Conservation (phyloP, 2,329 filamentous ascomycete genomes). For the Amesomyces nigricolor region DNA sequence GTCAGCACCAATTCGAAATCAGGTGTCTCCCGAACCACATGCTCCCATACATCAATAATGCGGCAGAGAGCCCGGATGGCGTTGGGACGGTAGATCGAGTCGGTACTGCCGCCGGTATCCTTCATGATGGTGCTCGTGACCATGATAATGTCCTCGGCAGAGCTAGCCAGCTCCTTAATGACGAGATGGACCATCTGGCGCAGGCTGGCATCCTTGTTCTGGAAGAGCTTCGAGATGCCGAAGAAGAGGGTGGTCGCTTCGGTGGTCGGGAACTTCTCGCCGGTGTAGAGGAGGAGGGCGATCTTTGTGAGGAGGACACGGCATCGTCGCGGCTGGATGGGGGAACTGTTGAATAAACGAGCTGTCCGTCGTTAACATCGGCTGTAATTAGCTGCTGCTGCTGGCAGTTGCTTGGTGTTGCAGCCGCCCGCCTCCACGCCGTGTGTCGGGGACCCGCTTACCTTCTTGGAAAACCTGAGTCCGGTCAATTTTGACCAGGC, state of each 20-base stretch:
- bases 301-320: conserved; percentile 97
- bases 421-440: neutral
- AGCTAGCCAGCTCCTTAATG: conserved; percentile 93
- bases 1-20: conserved; percentile 17
- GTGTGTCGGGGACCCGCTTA: conserved; percentile 38
- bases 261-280: conserved; percentile 93
- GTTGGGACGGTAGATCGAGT: conserved; percentile 90
- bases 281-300: conserved; percentile 89
- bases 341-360: conserved; percentile 94
- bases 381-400: conserved; percentile 15
- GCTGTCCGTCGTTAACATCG: conserved; percentile 47
- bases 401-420: neutral
- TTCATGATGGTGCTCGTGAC: conserved; percentile 99
- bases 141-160: conserved; percentile 99
- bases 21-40: neutral
- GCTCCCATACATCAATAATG: conserved; percentile 77
- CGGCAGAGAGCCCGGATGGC: conserved; percentile 92
- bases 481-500: conserved; percentile 94
- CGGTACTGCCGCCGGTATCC: conserved; percentile 91
- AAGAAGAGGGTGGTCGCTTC: conserved; percentile 99
- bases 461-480: conserved; percentile 99
- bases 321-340: conserved; percentile 94
- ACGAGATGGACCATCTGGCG: conserved; percentile 98
- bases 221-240: conserved; percentile 97
- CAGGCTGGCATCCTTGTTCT: conserved; percentile 97